phyloP scores from a whole-genome alignment of 306 rosid genomes.

The Pterocarpus macrocarpus region DNA sequence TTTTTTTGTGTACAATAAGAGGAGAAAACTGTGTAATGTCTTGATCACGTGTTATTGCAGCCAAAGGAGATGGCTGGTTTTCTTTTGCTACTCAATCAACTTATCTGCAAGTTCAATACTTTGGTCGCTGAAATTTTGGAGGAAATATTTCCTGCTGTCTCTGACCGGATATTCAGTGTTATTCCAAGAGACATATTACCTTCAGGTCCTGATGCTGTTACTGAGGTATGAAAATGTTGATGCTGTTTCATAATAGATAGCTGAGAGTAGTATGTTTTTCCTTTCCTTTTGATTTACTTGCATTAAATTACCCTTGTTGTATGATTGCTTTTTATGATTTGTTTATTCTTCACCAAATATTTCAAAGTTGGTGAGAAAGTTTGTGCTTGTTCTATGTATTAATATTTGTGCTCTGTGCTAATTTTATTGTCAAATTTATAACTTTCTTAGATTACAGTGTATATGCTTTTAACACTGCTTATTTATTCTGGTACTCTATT shows the following conservation, averaged over 20 bases:
- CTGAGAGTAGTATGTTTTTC: not conserved
- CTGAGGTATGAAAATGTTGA: slow-evolving; percentile 70
- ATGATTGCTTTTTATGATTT: slow-evolving; percentile 33
- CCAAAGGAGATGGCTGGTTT: slow-evolving; percentile 88
- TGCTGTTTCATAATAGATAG: slow-evolving; percentile 4
- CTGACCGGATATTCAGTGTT: slow-evolving; percentile 74
- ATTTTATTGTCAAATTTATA: too few species aligned
- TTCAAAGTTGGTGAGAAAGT: too few species aligned
- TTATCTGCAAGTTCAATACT: slow-evolving; percentile 90
- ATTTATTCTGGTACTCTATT: not conserved
- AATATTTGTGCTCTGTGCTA: too few species aligned
- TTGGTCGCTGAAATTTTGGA: slow-evolving; percentile 79
- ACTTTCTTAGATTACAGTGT: too few species aligned
- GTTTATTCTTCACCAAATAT: too few species aligned
- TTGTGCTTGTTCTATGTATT: too few species aligned
- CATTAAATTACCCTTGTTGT: slow-evolving; percentile 12
- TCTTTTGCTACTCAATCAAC: slow-evolving; percentile 87
- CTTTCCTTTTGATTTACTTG: slow-evolving; percentile 13
- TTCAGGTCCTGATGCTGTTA: slow-evolving; percentile 83
- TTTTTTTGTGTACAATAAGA: too few species aligned
- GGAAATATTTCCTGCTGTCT: slow-evolving; percentile 82
- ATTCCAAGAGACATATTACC: slow-evolving; percentile 81
- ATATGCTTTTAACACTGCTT: too few species aligned
- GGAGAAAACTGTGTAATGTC: not conserved
- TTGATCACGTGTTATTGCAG: slow-evolving; percentile 56